Conservation (phyloP, 257 asterid genomes). For the Oldenlandia corymbosa region DNA sequence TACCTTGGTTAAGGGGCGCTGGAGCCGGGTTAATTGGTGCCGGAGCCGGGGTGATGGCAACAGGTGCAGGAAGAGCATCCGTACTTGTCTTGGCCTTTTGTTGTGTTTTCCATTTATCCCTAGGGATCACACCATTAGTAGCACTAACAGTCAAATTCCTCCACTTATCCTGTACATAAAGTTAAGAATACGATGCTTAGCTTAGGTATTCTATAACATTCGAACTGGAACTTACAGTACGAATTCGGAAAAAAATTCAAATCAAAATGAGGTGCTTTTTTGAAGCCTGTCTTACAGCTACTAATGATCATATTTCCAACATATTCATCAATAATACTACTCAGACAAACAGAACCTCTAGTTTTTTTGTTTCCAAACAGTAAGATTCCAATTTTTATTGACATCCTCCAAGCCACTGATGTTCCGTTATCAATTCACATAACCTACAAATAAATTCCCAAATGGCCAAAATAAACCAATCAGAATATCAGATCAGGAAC, state of each 20-base stretch:
- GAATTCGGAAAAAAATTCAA: not conserved
- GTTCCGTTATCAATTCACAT: not conserved
- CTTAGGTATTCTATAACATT: not conserved
- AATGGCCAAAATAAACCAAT: not conserved
- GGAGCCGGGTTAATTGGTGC: too few relatives aligned
- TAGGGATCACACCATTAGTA: slow-evolving; percentile 47
- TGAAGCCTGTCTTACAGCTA: not conserved
- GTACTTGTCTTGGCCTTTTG: slow-evolving; percentile 42
- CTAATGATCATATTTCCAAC: not conserved
- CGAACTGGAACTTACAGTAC: not conserved
- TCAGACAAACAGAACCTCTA: not conserved
- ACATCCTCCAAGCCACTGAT: too few relatives aligned
- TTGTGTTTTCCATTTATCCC: slow-evolving; percentile 57
- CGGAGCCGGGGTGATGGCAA: slow-evolving; percentile 27
- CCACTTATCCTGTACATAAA: slow-evolving; percentile 78
- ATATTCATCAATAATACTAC: not conserved
- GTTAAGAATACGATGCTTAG: not conserved
- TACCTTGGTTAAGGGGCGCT: too few relatives aligned
- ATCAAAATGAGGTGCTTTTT: not conserved
- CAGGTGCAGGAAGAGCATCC: slow-evolving; percentile 45
- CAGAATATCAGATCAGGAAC: not conserved
- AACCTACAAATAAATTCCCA: not conserved
- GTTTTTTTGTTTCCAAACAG: not conserved
- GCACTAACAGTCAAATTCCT: slow-evolving; percentile 72
- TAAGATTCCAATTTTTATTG: not conserved